These are phyloP conservation scores for Erucastrum elatum DNA, from an alignment of 345 rosid species.

Conservation along the genomic window DNA sequence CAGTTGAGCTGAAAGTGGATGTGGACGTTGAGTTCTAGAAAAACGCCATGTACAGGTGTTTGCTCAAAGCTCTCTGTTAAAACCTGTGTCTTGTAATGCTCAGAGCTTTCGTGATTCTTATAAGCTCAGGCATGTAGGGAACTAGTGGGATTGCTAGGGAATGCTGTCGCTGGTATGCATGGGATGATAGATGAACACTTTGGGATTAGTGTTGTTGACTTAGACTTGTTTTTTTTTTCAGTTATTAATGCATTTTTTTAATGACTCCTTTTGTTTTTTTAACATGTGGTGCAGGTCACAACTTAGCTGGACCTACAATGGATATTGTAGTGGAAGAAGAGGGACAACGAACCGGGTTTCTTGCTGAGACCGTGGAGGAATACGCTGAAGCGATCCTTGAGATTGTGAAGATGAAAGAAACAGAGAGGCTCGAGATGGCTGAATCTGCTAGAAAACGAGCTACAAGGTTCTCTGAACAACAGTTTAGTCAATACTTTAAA, in stretches of 20 bases:
- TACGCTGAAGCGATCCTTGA: slow-evolving; percentile 69
- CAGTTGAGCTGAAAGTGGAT: slow-evolving; percentile 61
- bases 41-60: slow-evolving; percentile 76
- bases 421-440: background rate
- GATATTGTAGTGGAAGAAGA: slow-evolving; percentile 89
- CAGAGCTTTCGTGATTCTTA: slow-evolving; percentile 16
- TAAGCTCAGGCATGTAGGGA: slow-evolving; percentile 48
- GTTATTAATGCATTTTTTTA: too few species aligned
- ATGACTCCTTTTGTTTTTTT: background rate
- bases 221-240: background rate
- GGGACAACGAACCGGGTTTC: slow-evolving; percentile 78
- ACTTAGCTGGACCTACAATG: slow-evolving; percentile 94
- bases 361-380: slow-evolving; percentile 69
- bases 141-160: slow-evolving; percentile 66
- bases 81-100: slow-evolving; percentile 6
- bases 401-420: slow-evolving; percentile 58
- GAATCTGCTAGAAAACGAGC: background rate
- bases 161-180: slow-evolving; percentile 76
- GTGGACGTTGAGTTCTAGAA: slow-evolving; percentile 69
- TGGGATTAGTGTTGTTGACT: slow-evolving; percentile 63
- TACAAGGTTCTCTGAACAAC: background rate
- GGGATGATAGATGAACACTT: too few species aligned
- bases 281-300: slow-evolving; percentile 58
- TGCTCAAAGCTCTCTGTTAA: slow-evolving; percentile 5
- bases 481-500: background rate